Conservation (phyloP, 1,139 yeast species). For the Suhomyces panamericanus region DNA sequence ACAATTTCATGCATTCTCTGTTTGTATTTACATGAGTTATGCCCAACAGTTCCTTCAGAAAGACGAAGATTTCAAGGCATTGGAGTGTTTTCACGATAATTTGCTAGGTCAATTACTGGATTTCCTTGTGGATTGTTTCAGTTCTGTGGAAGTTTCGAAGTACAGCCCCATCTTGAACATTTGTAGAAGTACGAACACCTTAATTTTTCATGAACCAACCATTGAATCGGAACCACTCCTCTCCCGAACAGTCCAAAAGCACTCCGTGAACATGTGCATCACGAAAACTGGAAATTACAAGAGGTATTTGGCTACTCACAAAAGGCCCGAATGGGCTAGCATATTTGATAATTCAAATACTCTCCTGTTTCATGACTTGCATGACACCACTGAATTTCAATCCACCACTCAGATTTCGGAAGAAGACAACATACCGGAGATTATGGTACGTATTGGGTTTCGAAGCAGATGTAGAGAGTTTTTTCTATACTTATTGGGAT, state of each 20-base stretch:
- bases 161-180: background rate
- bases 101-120: background rate
- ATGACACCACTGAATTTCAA: background rate
- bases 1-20: conserved; percentile 4
- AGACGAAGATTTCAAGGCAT: background rate
- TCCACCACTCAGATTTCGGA: background rate
- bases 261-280: background rate
- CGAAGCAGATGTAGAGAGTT: background rate
- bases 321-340: conserved; percentile 7
- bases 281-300: conserved; percentile 9
- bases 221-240: background rate
- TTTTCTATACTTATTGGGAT: background rate
- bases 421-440: background rate
- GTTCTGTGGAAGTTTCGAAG: no score
- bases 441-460: background rate
- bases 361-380: background rate
- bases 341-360: conserved; percentile 1
- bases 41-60: background rate
- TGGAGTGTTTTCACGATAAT: background rate
- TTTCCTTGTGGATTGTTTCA: no score
- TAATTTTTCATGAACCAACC: background rate
- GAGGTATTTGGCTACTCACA: conserved; percentile 1
- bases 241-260: conserved; percentile 4
- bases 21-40: conserved; percentile 1
- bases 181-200: background rate